Percentiles rank a stretch among this genome's conserved stretches.
Conservation (phyloP, 164 flowering plant genomes). For the Aristolochia californica region DNA sequence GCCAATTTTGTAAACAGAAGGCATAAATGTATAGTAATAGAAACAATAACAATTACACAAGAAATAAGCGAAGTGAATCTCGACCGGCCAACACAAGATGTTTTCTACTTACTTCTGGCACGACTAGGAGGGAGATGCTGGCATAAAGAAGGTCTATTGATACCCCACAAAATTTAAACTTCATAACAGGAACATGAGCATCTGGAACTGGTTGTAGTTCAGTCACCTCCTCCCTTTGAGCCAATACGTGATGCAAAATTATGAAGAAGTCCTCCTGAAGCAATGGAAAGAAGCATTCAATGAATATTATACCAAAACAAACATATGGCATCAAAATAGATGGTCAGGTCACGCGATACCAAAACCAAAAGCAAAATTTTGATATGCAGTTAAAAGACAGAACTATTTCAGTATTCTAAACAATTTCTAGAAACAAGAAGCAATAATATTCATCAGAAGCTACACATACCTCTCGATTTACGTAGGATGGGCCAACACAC, state of each 20-base stretch:
- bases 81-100: neutral
- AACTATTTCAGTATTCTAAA: neutral
- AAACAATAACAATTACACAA: neutral
- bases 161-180: constrained; percentile 75
- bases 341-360: too few relatives aligned
- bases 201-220: constrained; percentile 92
- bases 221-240: constrained; percentile 66
- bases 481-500: constrained; percentile 95
- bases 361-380: too few relatives aligned
- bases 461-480: constrained; percentile 60
- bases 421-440: neutral
- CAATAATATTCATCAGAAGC: neutral
- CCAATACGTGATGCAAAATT: constrained; percentile 56
- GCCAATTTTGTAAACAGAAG: neutral
- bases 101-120: constrained; percentile 62
- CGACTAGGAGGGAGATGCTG: constrained; percentile 63
- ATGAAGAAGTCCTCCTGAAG: constrained; percentile 82
- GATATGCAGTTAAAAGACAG: too few relatives aligned
- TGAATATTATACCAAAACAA: too few relatives aligned
- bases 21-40: neutral
- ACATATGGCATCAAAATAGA: too few relatives aligned
- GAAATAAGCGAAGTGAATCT: too few relatives aligned
- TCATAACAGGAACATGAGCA: constrained; percentile 99
- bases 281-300: too few relatives aligned
- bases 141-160: constrained; percentile 96